A percentile compares a stretch with the other conserved stretches of the same genome.
These are phyloP conservation scores for Amanita subjunquillea DNA, from an alignment of 768 basidiomycete species.

Conservation along the genomic window DNA sequence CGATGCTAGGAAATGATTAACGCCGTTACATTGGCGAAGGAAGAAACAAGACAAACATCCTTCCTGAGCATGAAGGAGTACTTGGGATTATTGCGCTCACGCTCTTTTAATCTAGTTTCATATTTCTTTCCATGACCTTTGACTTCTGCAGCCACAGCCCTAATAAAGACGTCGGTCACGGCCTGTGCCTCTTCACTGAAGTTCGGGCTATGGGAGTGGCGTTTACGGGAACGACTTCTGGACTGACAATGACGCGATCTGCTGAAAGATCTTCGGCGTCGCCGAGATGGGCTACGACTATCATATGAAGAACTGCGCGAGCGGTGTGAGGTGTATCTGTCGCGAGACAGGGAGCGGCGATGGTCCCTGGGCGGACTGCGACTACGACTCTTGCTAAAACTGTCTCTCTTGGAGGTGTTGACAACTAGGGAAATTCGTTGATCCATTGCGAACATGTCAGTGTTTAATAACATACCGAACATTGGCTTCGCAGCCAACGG, in stretches of 20 bases:
- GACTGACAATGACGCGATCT: conserved; percentile 23
- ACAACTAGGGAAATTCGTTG: neutral
- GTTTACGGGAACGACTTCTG: conserved; percentile 33
- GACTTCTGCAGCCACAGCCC: conserved; percentile 78
- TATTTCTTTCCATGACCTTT: conserved; percentile 72
- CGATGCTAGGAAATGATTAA: conserved; percentile 40
- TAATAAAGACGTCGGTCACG: conserved; percentile 79
- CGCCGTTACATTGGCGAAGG: conserved; percentile 1
- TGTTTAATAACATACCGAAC: conserved; percentile 50
- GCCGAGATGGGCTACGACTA: conserved; percentile 32
- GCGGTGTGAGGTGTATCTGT: conserved; percentile 29
- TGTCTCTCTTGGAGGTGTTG: conserved; percentile 4
- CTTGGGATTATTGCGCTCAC: conserved; percentile 74
- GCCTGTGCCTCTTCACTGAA: conserved; percentile 45
- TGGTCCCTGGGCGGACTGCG: conserved; percentile 30
- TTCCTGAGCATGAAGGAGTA: conserved; percentile 65
- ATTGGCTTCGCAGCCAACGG: conserved; percentile 69
- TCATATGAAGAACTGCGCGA: conserved; percentile 39
- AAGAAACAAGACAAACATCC: conserved; percentile 29
- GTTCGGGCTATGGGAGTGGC: conserved; percentile 41
- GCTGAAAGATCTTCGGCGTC: conserved; percentile 25
- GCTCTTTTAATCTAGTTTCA: conserved; percentile 61
- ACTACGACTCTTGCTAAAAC: conserved; percentile 21
- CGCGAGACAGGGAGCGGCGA: conserved; percentile 29
- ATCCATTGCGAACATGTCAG: neutral